phyloP scores from a whole-genome alignment of 148 eudicot genomes.

The Heliosperma pusillum region DNA sequence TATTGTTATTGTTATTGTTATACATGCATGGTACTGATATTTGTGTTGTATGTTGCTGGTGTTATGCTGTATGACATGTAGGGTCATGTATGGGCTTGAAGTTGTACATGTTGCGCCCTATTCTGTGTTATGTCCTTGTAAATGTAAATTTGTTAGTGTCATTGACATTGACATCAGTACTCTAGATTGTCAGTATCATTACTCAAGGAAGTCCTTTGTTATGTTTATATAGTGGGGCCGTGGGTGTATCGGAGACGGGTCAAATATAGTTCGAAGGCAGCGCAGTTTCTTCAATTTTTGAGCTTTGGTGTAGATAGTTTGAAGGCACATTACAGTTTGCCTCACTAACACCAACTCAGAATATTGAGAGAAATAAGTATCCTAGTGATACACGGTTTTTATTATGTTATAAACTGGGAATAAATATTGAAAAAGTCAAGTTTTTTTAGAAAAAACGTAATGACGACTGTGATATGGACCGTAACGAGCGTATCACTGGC shows the following conservation, averaged over 20 bases:
- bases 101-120: neutral
- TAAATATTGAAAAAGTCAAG: no score
- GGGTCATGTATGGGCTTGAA: neutral
- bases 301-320: no score
- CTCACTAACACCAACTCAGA: no score
- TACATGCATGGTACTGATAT: neutral
- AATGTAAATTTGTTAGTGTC: neutral
- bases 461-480: neutral
- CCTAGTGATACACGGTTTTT: neutral
- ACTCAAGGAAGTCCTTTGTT: neutral
- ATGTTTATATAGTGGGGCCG: neutral
- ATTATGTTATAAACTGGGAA: no score
- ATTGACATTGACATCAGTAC: no score
- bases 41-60: neutral
- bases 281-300: no score
- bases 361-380: no score
- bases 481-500: neutral
- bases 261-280: neutral
- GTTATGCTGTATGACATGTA: neutral
- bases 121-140: neutral
- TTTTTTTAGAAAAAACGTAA: neutral
- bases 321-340: no score
- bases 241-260: neutral
- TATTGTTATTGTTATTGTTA: no score
- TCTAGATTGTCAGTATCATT: neutral